These are phyloP conservation scores for Neophaeococcomyces aloes DNA, from an alignment of 2,329 filamentous ascomycete genomes.

Conservation along the genomic window DNA sequence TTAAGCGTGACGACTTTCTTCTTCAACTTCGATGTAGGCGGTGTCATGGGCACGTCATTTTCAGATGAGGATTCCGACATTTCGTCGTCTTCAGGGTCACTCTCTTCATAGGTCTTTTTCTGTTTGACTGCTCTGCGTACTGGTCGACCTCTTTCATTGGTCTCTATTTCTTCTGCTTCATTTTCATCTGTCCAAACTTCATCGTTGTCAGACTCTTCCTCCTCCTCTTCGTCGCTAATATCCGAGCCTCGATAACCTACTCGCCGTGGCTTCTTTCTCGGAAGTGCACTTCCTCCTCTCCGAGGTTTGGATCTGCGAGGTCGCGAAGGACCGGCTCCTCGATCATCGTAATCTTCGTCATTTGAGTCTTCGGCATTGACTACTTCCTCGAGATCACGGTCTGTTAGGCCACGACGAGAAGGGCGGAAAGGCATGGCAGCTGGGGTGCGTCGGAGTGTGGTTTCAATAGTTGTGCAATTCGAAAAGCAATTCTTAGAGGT, in stretches of 20 bases:
- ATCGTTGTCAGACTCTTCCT: slow-evolving; percentile 33
- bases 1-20: slow-evolving; percentile 18
- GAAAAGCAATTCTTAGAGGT: not conserved
- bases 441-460: not conserved
- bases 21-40: slow-evolving; percentile 12
- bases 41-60: slow-evolving; percentile 14
- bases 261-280: slow-evolving; percentile 28
- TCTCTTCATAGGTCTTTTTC: slow-evolving; percentile 47
- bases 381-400: slow-evolving; percentile 35
- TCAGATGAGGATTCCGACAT: slow-evolving; percentile 21
- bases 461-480: not conserved
- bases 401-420: not conserved
- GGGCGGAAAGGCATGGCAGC: slow-evolving; percentile 2
- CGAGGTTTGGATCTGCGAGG: slow-evolving; percentile 26
- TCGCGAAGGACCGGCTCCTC: slow-evolving; percentile 25
- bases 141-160: slow-evolving; percentile 48
- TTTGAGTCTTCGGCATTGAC: slow-evolving; percentile 35
- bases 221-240: slow-evolving; percentile 38
- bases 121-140: slow-evolving; percentile 48
- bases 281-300: slow-evolving; percentile 23
- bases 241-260: slow-evolving; percentile 26
- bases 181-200: slow-evolving; percentile 33
- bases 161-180: slow-evolving; percentile 31
- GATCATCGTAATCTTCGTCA: slow-evolving; percentile 36
- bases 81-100: slow-evolving; percentile 27